Conservation (phyloP, 1,139 yeast genomes). For the Blastobotrys persicus region DNA sequence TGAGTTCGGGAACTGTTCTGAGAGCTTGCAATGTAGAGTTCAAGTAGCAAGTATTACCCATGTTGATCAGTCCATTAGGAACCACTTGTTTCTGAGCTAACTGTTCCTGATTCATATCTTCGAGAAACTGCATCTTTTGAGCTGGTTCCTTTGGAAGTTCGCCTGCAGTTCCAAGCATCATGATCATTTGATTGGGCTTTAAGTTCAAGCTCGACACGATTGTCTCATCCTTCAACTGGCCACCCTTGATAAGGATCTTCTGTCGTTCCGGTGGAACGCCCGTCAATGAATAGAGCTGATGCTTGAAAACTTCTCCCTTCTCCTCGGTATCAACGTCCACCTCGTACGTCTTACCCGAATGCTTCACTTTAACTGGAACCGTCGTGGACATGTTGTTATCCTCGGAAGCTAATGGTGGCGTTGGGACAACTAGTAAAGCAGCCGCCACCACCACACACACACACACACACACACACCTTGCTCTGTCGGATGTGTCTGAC, state of each 20-base stretch:
- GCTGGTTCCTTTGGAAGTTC: conserved; percentile 58
- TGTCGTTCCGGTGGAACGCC: conserved; percentile 85
- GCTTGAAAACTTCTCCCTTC: conserved; percentile 65
- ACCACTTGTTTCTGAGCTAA: conserved; percentile 34
- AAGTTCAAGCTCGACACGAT: conserved; percentile 51
- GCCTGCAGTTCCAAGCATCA: conserved; percentile 93
- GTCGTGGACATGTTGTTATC: conserved; percentile 1
- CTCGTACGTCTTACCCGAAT: conserved; percentile 80
- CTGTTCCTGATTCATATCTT: conserved; percentile 58
- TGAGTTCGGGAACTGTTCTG: conserved; percentile 62
- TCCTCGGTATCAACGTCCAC: conserved; percentile 53
- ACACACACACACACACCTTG: background rate
- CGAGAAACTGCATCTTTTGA: conserved; percentile 56
- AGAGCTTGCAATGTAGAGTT: conserved; percentile 86
- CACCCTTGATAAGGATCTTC: conserved; percentile 85
- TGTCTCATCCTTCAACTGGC: conserved; percentile 73
- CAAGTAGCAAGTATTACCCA: conserved; percentile 94
- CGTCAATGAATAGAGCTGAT: conserved; percentile 68
- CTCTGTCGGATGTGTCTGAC: too few species aligned
- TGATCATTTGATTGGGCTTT: conserved; percentile 64
- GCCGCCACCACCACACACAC: background rate
- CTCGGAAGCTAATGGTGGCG: background rate
- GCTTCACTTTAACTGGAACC: conserved; percentile 58
- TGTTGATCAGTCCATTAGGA: conserved; percentile 82
- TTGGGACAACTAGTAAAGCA: too few species aligned